phyloP scores from a whole-genome alignment of 164 flowering plant genomes.

The Piper betle region DNA sequence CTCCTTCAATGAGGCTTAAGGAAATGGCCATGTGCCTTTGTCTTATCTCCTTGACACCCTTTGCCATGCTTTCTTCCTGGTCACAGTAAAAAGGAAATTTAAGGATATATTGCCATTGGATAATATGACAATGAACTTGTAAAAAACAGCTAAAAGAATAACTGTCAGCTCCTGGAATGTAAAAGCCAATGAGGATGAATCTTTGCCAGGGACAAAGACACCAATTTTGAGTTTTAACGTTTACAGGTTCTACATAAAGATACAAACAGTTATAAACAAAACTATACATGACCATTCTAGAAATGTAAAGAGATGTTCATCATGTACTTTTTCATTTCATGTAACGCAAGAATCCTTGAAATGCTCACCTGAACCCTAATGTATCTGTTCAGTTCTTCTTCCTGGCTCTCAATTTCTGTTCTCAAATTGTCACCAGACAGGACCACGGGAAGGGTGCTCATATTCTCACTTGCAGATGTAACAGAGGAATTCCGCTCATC shows the following conservation, averaged over 20 bases:
- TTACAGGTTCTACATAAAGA: too few species aligned
- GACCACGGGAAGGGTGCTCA: constrained; percentile 38
- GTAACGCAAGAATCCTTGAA: neutral
- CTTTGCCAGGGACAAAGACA: too few species aligned
- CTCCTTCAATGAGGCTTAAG: constrained; percentile 45
- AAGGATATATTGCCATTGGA: neutral
- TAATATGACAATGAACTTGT: neutral
- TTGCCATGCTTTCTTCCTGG: constrained; percentile 63
- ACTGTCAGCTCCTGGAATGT: neutral
- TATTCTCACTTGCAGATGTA: constrained; percentile 61
- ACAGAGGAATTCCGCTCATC: constrained; percentile 73
- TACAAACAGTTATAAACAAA: too few species aligned
- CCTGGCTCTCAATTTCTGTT: constrained; percentile 56
- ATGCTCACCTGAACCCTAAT: constrained; percentile 46
- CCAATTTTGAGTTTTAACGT: too few species aligned
- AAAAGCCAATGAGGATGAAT: neutral
- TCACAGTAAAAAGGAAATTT: neutral
- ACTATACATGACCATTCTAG: neutral
- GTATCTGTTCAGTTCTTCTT: constrained; percentile 58
- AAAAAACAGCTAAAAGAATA: too few species aligned
- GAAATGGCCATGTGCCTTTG: constrained; percentile 57
- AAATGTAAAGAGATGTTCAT: neutral
- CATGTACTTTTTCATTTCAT: neutral
- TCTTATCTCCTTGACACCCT: constrained; percentile 58
- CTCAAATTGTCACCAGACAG: constrained; percentile 39